phyloP scores from a whole-genome alignment of 306 rosid species.

The Hippophae gyantsensis region DNA sequence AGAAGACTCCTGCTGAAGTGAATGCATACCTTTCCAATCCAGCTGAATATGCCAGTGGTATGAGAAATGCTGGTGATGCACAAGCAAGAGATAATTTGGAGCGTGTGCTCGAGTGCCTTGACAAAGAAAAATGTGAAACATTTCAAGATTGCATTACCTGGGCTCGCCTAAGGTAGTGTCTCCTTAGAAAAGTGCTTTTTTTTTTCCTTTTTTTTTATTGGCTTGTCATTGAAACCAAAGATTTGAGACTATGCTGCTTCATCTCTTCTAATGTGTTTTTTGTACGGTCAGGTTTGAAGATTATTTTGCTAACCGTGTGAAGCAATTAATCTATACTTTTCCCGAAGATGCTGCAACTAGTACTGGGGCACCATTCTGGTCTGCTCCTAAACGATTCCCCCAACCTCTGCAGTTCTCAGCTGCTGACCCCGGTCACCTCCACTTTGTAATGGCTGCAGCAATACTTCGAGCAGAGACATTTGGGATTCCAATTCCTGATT shows the following conservation, averaged over 20 bases:
- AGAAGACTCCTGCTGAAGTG: slow-evolving; percentile 22
- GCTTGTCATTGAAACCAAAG: no score
- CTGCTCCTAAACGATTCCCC: slow-evolving; percentile 24
- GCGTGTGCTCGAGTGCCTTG: slow-evolving; percentile 23
- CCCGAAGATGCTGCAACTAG: slow-evolving; percentile 25
- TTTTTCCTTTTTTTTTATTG: not conserved
- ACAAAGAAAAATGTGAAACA: slow-evolving; percentile 14
- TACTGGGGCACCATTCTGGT: slow-evolving; percentile 22
- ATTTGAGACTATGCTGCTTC: no score
- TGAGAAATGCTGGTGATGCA: slow-evolving; percentile 26
- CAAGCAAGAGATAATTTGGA: slow-evolving; percentile 22
- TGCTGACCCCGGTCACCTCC: slow-evolving; percentile 18
- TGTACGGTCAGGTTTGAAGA: slow-evolving; percentile 17
- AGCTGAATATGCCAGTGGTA: slow-evolving; percentile 5
- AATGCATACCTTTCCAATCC: slow-evolving; percentile 18
- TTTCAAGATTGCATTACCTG: slow-evolving; percentile 23
- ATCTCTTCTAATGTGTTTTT: not conserved
- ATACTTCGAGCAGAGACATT: slow-evolving; percentile 21
- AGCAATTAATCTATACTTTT: slow-evolving; percentile 20
- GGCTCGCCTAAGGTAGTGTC: slow-evolving; percentile 19
- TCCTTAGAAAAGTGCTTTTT: not conserved
- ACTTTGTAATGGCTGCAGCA: slow-evolving; percentile 13
- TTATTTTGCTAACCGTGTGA: slow-evolving; percentile 19
- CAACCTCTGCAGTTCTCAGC: slow-evolving; percentile 16
- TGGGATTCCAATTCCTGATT: slow-evolving; percentile 16